A percentile compares a stretch with the other conserved stretches of the same genome.
phyloP scores from a whole-genome alignment of 805 yeast genomes.

The Saccharomycopsis amapae region DNA sequence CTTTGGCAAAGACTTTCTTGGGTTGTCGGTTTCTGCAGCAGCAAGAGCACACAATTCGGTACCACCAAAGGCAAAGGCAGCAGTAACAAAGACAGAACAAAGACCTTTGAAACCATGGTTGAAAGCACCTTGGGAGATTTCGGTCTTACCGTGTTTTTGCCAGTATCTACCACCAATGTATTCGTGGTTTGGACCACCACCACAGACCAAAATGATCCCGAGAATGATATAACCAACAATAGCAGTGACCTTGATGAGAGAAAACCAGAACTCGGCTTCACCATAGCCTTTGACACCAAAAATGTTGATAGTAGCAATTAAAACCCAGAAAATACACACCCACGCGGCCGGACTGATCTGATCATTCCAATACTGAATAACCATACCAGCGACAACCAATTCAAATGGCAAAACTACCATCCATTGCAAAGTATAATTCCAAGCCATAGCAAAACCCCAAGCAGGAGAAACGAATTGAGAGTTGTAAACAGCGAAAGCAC shows the following conservation, averaged over 20 bases:
- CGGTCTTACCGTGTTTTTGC: too few species aligned
- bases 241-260: conserved; percentile 42
- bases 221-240: conserved; percentile 47
- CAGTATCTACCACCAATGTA: conserved; percentile 41
- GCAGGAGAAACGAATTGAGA: conserved; percentile 50
- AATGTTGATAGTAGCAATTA: conserved; percentile 42
- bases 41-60: conserved; percentile 69
- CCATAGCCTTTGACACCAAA: conserved; percentile 52
- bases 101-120: conserved; percentile 48
- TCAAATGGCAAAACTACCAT: conserved; percentile 52
- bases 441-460: conserved; percentile 46
- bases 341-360: conserved; percentile 50
- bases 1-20: conserved; percentile 57
- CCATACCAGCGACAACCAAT: conserved; percentile 52
- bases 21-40: conserved; percentile 70
- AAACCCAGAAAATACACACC: conserved; percentile 50
- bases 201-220: conserved; percentile 43
- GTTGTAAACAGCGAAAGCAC: conserved; percentile 44
- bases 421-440: conserved; percentile 51
- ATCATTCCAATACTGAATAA: conserved; percentile 49
- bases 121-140: conserved; percentile 37
- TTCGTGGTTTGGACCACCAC: conserved; percentile 41
- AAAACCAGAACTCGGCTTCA: conserved; percentile 45
- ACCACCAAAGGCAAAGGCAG: conserved; percentile 73
- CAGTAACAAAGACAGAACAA: conserved; percentile 47